These are phyloP conservation scores for Pichia sp. DNA, from an alignment of 1,139 yeast genomes.

Conservation along the genomic window DNA sequence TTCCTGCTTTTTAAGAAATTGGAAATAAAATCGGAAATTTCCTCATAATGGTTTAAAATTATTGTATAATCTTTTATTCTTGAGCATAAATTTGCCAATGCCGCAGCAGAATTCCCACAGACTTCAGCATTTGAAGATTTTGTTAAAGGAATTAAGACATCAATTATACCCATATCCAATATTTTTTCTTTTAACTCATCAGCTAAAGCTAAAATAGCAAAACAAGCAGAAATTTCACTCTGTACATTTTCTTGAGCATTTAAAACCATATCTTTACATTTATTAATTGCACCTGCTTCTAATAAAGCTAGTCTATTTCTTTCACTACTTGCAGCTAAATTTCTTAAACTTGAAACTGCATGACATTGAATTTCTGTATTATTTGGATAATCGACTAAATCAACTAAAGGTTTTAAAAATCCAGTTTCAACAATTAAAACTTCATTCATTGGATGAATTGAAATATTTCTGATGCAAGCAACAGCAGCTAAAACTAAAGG, in stretches of 20 bases:
- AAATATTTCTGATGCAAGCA: constrained; percentile 94
- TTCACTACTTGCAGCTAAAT: constrained; percentile 93
- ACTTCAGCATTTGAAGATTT: constrained; percentile 87
- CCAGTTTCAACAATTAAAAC: constrained; percentile 95
- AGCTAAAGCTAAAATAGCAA: constrained; percentile 93
- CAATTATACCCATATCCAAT: constrained; percentile 77
- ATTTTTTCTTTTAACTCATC: constrained; percentile 88
- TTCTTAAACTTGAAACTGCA: constrained; percentile 91
- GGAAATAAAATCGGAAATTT: constrained; percentile 77
- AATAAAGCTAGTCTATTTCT: constrained; percentile 86
- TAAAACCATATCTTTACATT: constrained; percentile 83
- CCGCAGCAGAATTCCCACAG: constrained; percentile 98
- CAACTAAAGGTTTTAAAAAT: constrained; percentile 82
- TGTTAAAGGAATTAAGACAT: constrained; percentile 87
- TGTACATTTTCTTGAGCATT: constrained; percentile 84
- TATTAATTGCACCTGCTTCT: constrained; percentile 93
- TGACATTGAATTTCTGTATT: constrained; percentile 97
- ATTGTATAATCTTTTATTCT: constrained; percentile 79
- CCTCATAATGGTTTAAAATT: constrained; percentile 83
- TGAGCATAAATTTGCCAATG: constrained; percentile 90
- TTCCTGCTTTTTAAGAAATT: constrained; percentile 79
- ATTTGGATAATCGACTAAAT: constrained; percentile 74
- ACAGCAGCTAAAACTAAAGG: constrained; percentile 94
- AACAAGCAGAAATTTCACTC: constrained; percentile 93
- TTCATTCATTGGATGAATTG: constrained; percentile 94